phyloP scores from a whole-genome alignment of 768 basidiomycete genomes.

The Boletus rubroflammeus region DNA sequence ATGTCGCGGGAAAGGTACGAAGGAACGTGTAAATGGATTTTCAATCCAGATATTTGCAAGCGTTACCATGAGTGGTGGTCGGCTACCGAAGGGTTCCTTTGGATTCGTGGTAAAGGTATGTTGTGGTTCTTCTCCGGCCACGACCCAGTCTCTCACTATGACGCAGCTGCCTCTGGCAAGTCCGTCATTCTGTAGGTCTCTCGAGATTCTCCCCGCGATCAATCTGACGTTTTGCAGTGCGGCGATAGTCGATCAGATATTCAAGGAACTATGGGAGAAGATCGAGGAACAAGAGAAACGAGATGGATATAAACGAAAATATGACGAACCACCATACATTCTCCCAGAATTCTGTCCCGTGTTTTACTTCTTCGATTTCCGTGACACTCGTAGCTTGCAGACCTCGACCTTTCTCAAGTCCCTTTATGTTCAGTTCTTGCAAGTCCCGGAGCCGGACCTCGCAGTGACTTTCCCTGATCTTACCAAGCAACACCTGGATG shows the following conservation, averaged over 20 bases:
- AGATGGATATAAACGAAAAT: slow-evolving; percentile 11
- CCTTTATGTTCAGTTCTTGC: slow-evolving; percentile 26
- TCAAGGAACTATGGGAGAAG: slow-evolving; percentile 23
- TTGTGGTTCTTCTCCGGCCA: background rate
- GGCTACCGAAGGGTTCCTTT: slow-evolving; percentile 21
- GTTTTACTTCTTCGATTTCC: slow-evolving; percentile 29
- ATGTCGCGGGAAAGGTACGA: slow-evolving; percentile 23
- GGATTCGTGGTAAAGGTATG: slow-evolving; percentile 25
- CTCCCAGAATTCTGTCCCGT: slow-evolving; percentile 26
- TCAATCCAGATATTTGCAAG: slow-evolving; percentile 16
- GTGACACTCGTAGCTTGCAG: slow-evolving; percentile 21
- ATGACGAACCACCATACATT: slow-evolving; percentile 14
- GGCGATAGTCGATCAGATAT: slow-evolving; percentile 21
- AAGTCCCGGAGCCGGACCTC: slow-evolving; percentile 20
- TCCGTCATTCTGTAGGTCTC: slow-evolving; percentile 23
- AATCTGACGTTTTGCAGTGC: slow-evolving; percentile 17
- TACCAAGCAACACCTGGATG: slow-evolving; percentile 11
- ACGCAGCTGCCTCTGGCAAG: slow-evolving; percentile 20
- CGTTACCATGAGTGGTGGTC: slow-evolving; percentile 20
- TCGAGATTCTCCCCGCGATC: background rate
- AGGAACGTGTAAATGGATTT: slow-evolving; percentile 26
- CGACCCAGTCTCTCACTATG: slow-evolving; percentile 1
- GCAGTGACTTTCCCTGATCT: slow-evolving; percentile 21
- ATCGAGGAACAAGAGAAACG: slow-evolving; percentile 20
- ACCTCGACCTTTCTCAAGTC: slow-evolving; percentile 21